Conservation (phyloP, 306 rosid species). For the Quercus suber region DNA sequence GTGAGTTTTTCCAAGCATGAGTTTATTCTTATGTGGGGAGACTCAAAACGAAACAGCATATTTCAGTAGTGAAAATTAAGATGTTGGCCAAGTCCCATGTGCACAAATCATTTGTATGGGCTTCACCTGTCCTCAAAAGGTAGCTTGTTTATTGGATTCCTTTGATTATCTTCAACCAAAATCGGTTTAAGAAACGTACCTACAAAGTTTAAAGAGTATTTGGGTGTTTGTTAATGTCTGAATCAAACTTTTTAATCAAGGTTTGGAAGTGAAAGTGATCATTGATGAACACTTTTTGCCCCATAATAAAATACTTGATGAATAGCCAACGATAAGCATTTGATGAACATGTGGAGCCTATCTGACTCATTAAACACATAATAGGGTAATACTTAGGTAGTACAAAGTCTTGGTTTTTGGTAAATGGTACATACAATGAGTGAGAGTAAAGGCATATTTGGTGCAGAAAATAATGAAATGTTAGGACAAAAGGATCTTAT, state of each 20-base stretch:
- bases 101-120: conserved; percentile 58
- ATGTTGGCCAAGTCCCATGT: conserved; percentile 52
- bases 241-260: neutral
- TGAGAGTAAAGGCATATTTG: neutral
- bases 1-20: conserved; percentile 30
- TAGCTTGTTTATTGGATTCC: conserved; percentile 3
- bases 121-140: conserved; percentile 44
- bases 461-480: neutral
- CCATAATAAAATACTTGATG: conserved; percentile 24
- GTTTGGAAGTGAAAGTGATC: conserved; percentile 7
- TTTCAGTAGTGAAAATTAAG: conserved; percentile 1
- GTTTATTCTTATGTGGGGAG: conserved; percentile 32
- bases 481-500: neutral
- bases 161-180: conserved; percentile 17
- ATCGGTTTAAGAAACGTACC: neutral
- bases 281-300: conserved; percentile 13
- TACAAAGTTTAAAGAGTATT: neutral
- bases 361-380: conserved; percentile 5
- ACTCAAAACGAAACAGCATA: neutral
- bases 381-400: neutral
- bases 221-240: neutral
- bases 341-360: conserved; percentile 33
- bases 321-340: conserved; percentile 14
- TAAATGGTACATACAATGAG: neutral
- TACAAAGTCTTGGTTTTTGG: neutral